Conservation (phyloP, 2,329 filamentous ascomycete genomes). For the Fusarium abutilonis region DNA sequence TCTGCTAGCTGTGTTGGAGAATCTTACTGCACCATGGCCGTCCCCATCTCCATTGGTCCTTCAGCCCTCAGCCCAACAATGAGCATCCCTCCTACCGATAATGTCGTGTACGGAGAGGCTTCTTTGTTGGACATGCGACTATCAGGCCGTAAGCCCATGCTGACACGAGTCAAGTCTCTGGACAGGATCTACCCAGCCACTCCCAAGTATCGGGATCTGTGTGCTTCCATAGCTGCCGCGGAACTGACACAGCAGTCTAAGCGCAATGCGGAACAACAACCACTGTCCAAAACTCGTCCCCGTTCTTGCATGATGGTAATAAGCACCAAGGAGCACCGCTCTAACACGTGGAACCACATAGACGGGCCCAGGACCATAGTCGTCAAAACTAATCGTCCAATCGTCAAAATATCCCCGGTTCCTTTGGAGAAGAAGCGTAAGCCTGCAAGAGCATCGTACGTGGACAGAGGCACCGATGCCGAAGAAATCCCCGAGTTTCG, state of each 20-base stretch:
- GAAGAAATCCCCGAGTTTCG: constrained; percentile 39
- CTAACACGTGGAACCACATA: constrained; percentile 41
- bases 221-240: constrained; percentile 39
- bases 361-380: constrained; percentile 48
- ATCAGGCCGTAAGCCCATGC: constrained; percentile 38
- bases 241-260: constrained; percentile 35
- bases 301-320: constrained; percentile 45
- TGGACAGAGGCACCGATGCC: constrained; percentile 55
- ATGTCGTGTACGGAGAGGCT: constrained; percentile 54
- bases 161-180: constrained; percentile 52
- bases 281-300: constrained; percentile 28
- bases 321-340: constrained; percentile 33
- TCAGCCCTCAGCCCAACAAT: constrained; percentile 47
- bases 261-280: constrained; percentile 15
- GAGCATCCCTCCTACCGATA: constrained; percentile 50
- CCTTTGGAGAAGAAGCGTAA: constrained; percentile 44
- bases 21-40: constrained; percentile 39
- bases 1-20: constrained; percentile 52
- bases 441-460: constrained; percentile 46
- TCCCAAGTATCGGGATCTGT: constrained; percentile 48
- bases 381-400: constrained; percentile 45
- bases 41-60: constrained; percentile 32
- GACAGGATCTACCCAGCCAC: constrained; percentile 49
- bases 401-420: constrained; percentile 47
- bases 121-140: constrained; percentile 52